Evolutionary conservation across 805 yeast genomes (phyloP), one percentile per base, ranked within the genome.

Genomic region (Lachancea thermotolerans): DNA sequence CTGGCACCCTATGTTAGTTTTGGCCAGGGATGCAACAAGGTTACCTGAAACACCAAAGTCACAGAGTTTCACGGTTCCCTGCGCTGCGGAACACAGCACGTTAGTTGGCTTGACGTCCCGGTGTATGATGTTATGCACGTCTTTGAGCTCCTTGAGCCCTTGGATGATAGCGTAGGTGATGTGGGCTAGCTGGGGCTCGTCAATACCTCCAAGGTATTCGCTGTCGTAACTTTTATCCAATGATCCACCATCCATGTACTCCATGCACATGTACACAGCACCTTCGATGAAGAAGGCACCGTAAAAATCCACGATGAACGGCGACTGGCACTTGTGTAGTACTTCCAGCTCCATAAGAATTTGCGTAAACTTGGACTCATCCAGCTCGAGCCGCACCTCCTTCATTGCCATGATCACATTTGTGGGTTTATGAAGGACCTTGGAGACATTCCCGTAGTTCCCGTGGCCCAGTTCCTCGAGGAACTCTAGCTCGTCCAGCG

Each of bases 241-340:
- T 0, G 96, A 87, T 0, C 96, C 96, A 39, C 96, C 97, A 64
- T 88, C 95, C 99, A 91, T 91, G 64, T 81, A 87, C 67, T 91
- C 99, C 77, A 91, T 91, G 68, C 98, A 93, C 87, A 91, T 88
- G 67, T 90, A 93, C 25, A 91, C 99, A 0, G 97, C 96, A 39
- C 97, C 96, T 66, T 93, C 99, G 29, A 88, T 88, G 60, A 91
- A 93, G 60, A 91, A 91, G 1, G 99, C 99, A 36, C 99, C 99
- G 60, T 86, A 93, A 57, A 93, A 93, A 57, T 91, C 97, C 35
- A 93, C 96, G 60, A 93, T 90, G 62, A 79, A 87, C 2, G 93
- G 95, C 12, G 95, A 82, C 52, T 78, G 78, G 68, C 98, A 93
- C 57, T 84, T 85, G 67, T 93, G 98, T 52, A 93, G 73, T 43